A percentile compares a stretch with the other conserved stretches of the same genome.
These are phyloP conservation scores for Eragrostis tef DNA, from an alignment of 202 grass and related monocot genomes.

Conservation along the genomic window DNA sequence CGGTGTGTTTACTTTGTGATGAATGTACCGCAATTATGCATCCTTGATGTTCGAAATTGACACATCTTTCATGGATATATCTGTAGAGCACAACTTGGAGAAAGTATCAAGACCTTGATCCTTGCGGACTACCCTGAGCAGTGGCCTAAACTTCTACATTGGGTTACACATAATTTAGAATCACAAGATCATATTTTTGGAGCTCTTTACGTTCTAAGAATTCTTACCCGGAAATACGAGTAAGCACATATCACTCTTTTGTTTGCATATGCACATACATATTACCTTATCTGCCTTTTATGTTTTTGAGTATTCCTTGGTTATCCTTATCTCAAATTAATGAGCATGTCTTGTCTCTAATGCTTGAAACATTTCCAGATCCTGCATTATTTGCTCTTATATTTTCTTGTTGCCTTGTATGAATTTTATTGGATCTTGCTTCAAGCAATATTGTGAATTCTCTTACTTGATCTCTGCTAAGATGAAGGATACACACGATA, in stretches of 20 bases:
- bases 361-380: conserved; percentile 3
- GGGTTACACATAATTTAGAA: conserved; percentile 78
- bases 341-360: conserved; percentile 1
- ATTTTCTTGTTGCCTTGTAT: not conserved
- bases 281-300: not conserved
- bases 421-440: not conserved
- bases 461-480: conserved; percentile 10
- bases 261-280: conserved; percentile 2
- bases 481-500: not conserved
- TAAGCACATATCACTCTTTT: conserved; percentile 52
- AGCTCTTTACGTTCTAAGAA: conserved; percentile 81
- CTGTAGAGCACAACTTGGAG: conserved; percentile 82
- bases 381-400: not conserved
- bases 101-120: conserved; percentile 94
- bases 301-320: conserved; percentile 8
- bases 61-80: conserved; percentile 40
- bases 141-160: conserved; percentile 84
- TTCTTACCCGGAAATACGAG: conserved; percentile 95
- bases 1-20: conserved; percentile 20
- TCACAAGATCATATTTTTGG: conserved; percentile 82
- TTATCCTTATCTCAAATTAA: not conserved
- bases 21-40: not conserved
- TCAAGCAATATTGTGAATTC: not conserved
- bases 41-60: conserved; percentile 39
- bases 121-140: conserved; percentile 85